phyloP scores from a whole-genome alignment of 129 eudicot species.

The Pittosporum tobira region DNA sequence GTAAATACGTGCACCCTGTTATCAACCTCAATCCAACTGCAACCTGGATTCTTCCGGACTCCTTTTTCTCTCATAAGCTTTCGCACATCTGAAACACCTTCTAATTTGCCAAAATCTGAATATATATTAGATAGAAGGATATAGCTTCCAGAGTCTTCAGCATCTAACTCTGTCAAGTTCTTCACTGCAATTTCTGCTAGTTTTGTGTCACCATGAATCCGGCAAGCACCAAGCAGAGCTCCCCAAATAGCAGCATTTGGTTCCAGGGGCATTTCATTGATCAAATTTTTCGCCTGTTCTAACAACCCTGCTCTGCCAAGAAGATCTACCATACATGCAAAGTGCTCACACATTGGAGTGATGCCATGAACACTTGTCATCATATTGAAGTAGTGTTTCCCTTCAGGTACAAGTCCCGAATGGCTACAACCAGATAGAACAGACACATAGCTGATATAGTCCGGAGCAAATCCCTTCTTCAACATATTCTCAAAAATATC shows the following conservation, averaged over 20 bases:
- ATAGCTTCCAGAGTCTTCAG: constrained; percentile 43
- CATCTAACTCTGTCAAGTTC: constrained; percentile 34
- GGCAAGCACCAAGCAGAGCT: constrained; percentile 51
- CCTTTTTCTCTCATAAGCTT: constrained; percentile 41
- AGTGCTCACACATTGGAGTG: constrained; percentile 35
- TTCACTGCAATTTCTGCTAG: constrained; percentile 36
- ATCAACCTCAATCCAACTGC: constrained; percentile 55
- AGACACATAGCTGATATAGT: constrained; percentile 35
- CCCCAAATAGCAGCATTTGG: constrained; percentile 53
- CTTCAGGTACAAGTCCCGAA: constrained; percentile 42
- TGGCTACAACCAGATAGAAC: constrained; percentile 54
- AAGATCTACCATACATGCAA: constrained; percentile 47
- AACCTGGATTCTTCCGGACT: constrained; percentile 40
- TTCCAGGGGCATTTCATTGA: constrained; percentile 35
- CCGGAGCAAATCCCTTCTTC: constrained; percentile 25
- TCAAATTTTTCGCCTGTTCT: constrained; percentile 32
- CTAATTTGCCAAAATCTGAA: constrained; percentile 34
- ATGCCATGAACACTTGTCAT: constrained; percentile 25
- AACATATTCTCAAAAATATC: constrained; percentile 35
- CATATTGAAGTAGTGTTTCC: constrained; percentile 34
- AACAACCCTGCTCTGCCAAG: constrained; percentile 45
- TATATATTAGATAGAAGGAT: constrained; percentile 41
- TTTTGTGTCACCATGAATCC: constrained; percentile 32
- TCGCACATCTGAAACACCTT: constrained; percentile 32
- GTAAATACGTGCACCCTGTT: constrained; percentile 53